These are phyloP conservation scores for Sanguinoderma infundibulare DNA, from an alignment of 1,284 basidiomycete species.

Conservation along the genomic window DNA sequence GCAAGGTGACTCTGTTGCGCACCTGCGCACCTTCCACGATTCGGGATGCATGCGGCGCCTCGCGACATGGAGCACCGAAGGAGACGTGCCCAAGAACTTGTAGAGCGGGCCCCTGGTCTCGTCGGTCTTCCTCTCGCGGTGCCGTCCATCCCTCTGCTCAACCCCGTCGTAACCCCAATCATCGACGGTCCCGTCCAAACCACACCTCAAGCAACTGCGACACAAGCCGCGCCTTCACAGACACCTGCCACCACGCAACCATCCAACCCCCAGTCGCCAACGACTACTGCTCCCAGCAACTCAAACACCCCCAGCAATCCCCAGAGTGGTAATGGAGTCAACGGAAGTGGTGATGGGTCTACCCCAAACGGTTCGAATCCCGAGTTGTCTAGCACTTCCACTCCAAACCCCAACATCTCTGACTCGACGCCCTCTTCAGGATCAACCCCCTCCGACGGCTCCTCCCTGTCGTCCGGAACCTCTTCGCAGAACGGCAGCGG, in stretches of 20 bases:
- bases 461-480: background rate
- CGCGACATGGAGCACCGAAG: slow-evolving; percentile 23
- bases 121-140: slow-evolving; percentile 44
- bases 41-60: slow-evolving; percentile 21
- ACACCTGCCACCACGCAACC: slow-evolving; percentile 14
- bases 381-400: background rate
- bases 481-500: background rate
- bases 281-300: background rate
- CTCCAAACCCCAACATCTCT: slow-evolving; percentile 1
- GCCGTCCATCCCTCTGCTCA: slow-evolving; percentile 48
- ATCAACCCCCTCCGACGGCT: slow-evolving; percentile 7
- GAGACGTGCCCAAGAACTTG: slow-evolving; percentile 27
- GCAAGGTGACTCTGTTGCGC: slow-evolving; percentile 2
- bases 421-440: background rate
- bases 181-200: slow-evolving; percentile 27
- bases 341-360: background rate
- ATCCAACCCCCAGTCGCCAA: slow-evolving; percentile 3
- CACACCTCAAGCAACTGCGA: slow-evolving; percentile 11
- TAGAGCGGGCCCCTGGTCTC: slow-evolving; percentile 45
- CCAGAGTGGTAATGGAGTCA: background rate
- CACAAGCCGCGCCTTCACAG: slow-evolving; percentile 19
- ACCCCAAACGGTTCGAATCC: background rate
- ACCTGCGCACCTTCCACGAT: background rate
- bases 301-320: background rate
- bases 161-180: slow-evolving; percentile 38